phyloP scores from a whole-genome alignment of 2,329 filamentous ascomycete genomes.

The Fusarium sp. region DNA sequence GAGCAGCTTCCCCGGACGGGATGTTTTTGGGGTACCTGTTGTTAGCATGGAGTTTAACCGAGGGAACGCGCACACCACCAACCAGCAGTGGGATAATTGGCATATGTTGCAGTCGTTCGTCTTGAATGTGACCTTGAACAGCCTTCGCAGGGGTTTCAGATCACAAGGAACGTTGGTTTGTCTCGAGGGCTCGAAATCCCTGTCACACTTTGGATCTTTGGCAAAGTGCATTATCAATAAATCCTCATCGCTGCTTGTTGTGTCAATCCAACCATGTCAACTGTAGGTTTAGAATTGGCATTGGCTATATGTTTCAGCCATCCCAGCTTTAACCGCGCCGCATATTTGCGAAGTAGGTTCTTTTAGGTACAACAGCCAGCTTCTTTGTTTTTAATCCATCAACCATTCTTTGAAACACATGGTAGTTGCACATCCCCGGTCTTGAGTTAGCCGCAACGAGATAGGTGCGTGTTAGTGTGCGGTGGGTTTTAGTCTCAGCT shows the following conservation, averaged over 20 bases:
- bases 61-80: neutral
- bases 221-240: neutral
- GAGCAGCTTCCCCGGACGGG: neutral
- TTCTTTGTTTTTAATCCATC: neutral
- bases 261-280: neutral
- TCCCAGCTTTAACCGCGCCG: neutral
- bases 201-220: neutral
- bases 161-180: neutral
- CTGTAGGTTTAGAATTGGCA: neutral
- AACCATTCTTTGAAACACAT: neutral
- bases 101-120: neutral
- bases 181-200: neutral
- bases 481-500: neutral
- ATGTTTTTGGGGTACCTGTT: neutral
- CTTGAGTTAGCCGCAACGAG: neutral
- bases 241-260: neutral
- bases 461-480: neutral
- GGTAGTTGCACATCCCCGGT: accelerated
- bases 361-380: neutral
- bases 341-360: neutral
- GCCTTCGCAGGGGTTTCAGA: neutral
- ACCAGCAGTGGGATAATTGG: neutral
- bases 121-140: neutral
- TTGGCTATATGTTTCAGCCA: neutral
- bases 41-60: neutral